A percentile compares a stretch with the other conserved stretches of the same genome.
Evolutionary conservation across 257 asterid species (phyloP).

Genomic region (Leonotis leonurus): DNA sequence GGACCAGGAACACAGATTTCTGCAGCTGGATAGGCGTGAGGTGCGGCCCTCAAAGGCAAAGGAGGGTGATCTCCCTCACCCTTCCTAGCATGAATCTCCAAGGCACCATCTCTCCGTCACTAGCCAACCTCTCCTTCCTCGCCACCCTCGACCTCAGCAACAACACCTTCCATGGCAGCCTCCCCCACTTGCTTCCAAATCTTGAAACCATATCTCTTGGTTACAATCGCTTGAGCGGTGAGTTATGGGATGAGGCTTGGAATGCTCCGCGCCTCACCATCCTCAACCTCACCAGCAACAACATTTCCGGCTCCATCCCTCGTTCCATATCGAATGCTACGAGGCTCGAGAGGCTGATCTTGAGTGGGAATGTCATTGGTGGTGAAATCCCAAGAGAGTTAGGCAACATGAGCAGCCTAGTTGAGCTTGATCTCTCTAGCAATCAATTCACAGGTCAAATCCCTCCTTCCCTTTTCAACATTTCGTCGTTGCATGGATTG

Average conservation of each 20-base stretch:
- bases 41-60: not conserved
- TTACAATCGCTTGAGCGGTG: not conserved
- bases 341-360: not conserved
- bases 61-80: conserved; percentile 2
- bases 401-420: not conserved
- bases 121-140: conserved; percentile 32
- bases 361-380: not conserved
- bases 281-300: not conserved
- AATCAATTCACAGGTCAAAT: conserved; percentile 28
- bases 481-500: conserved; percentile 18
- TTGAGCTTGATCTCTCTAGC: not conserved
- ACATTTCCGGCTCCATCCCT: not conserved
- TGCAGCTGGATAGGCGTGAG: not conserved
- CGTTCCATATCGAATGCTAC: not conserved
- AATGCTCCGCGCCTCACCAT: not conserved
- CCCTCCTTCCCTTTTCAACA: conserved; percentile 24
- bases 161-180: not conserved
- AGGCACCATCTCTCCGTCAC: conserved; percentile 22
- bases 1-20: not conserved
- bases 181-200: not conserved
- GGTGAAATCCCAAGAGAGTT: not conserved
- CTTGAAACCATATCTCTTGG: not conserved
- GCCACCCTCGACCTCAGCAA: conserved; percentile 13
- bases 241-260: not conserved
- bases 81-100: conserved; percentile 23